Evolutionary conservation across 208 protist species (phyloP).

Genomic region (Trypanosoma platydactyli): DNA sequence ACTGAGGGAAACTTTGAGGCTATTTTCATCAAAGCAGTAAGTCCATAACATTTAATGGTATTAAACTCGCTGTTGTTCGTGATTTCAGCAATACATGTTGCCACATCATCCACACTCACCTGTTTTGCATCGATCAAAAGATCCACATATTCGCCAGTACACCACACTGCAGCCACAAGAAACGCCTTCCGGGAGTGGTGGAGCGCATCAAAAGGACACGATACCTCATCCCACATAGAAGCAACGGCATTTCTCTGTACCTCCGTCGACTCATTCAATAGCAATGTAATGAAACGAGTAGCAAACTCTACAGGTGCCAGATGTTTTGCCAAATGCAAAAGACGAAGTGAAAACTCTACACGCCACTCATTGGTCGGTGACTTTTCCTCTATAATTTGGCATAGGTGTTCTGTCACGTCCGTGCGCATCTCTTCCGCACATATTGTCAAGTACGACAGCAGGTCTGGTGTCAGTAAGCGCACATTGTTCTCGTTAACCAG

Average conservation of each 20-base stretch:
- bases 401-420: constrained; percentile 93
- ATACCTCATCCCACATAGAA: constrained; percentile 89
- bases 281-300: constrained; percentile 84
- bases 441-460: constrained; percentile 94
- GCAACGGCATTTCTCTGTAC: constrained; percentile 88
- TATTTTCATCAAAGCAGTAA: constrained; percentile 95
- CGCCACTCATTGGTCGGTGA: constrained; percentile 96
- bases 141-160: constrained; percentile 96
- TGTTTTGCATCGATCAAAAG: constrained; percentile 53
- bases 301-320: constrained; percentile 70
- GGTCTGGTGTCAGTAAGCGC: constrained; percentile 93
- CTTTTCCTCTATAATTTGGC: constrained; percentile 89
- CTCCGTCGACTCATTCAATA: constrained; percentile 82
- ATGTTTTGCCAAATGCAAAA: constrained; percentile 85
- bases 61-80: constrained; percentile 70
- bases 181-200: constrained; percentile 87
- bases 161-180: constrained; percentile 93
- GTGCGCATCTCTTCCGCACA: constrained; percentile 93
- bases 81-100: constrained; percentile 59
- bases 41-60: constrained; percentile 89
- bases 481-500: constrained; percentile 95
- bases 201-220: constrained; percentile 69
- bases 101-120: constrained; percentile 39
- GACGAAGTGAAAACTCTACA: constrained; percentile 94
- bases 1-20: constrained; percentile 73